Evolutionary conservation across 352 stramenopile genomes (phyloP).

Genomic region (Globisporangium spinosum): DNA sequence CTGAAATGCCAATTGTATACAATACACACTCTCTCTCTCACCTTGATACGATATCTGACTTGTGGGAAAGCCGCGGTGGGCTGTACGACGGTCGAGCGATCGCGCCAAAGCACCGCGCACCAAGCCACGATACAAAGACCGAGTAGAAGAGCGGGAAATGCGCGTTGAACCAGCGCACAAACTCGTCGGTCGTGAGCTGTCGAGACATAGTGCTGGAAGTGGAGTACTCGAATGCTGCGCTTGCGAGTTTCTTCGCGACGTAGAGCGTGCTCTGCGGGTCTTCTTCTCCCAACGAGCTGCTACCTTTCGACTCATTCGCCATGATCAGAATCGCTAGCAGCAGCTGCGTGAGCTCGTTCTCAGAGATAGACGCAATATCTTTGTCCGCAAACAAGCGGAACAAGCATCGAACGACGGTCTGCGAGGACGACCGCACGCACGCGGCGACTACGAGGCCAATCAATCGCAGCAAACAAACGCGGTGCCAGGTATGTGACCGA

Average conservation of each 20-base stretch:
- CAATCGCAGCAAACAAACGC: not conserved
- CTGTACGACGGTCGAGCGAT: constrained; percentile 52
- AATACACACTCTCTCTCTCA: constrained; percentile 16
- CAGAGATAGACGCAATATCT: constrained; percentile 28
- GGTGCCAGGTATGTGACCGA: not conserved
- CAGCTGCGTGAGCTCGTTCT: constrained; percentile 41
- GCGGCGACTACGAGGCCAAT: constrained; percentile 39
- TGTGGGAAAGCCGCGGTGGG: constrained; percentile 45
- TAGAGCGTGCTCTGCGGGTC: constrained; percentile 28
- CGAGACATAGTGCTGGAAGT: constrained; percentile 10
- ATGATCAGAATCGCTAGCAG: constrained; percentile 54
- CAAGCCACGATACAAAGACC: constrained; percentile 74
- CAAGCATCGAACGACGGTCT: constrained; percentile 46
- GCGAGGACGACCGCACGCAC: constrained; percentile 61
- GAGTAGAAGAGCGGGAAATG: constrained; percentile 77
- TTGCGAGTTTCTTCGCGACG: constrained; percentile 39
- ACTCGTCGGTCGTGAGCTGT: constrained; percentile 50
- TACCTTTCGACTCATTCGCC: constrained; percentile 26
- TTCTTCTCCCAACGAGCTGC: constrained; percentile 12
- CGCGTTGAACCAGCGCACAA: constrained; percentile 51
- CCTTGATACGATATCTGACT: constrained; percentile 68
- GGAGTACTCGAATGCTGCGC: constrained; percentile 23
- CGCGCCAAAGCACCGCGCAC: constrained; percentile 41
- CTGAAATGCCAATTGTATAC: not conserved
- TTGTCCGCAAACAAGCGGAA: constrained; percentile 51